These are phyloP conservation scores for Chlamydomonas incerta DNA, from an alignment of 139 green algal species.

Conservation along the genomic window DNA sequence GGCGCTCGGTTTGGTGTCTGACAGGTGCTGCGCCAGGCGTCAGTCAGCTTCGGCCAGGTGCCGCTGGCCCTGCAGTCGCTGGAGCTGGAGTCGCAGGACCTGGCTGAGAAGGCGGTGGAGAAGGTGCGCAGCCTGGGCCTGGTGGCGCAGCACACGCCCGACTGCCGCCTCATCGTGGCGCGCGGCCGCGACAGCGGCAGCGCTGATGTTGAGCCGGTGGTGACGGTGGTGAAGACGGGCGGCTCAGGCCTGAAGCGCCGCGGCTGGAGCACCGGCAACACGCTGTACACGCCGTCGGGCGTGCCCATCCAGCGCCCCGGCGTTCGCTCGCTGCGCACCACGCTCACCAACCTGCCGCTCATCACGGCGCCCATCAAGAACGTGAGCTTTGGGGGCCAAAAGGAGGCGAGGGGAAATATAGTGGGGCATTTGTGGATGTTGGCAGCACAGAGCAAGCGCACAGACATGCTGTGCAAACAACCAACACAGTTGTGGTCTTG, in stretches of 20 bases:
- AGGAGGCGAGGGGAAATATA: no score
- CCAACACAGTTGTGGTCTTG: no score
- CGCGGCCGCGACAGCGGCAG: constrained; percentile 26
- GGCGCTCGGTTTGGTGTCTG: no score
- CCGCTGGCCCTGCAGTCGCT: constrained; percentile 52
- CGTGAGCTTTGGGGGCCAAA: not conserved
- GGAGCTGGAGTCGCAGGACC: constrained; percentile 23
- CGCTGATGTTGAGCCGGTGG: constrained; percentile 52
- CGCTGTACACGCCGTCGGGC: constrained; percentile 49
- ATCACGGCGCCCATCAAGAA: constrained; percentile 58
- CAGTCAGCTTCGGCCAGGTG: constrained; percentile 54
- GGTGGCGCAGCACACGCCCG: constrained; percentile 70
- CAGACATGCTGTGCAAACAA: no score
- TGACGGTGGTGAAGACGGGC: constrained; percentile 51
- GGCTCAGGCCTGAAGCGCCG: constrained; percentile 48
- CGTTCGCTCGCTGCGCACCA: constrained; percentile 59
- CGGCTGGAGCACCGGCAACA: constrained; percentile 51
- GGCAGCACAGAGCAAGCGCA: no score
- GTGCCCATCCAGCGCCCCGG: constrained; percentile 53
- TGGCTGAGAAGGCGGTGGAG: constrained; percentile 17
- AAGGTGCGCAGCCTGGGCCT: constrained; percentile 42
- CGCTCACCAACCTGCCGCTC: constrained; percentile 66
- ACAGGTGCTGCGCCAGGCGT: constrained; percentile 59
- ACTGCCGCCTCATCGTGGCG: constrained; percentile 57
- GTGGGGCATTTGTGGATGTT: no score